Evolutionary conservation across 192 early-diverging fungal species (phyloP).

Genomic region (Helicostylum pulchrum): DNA sequence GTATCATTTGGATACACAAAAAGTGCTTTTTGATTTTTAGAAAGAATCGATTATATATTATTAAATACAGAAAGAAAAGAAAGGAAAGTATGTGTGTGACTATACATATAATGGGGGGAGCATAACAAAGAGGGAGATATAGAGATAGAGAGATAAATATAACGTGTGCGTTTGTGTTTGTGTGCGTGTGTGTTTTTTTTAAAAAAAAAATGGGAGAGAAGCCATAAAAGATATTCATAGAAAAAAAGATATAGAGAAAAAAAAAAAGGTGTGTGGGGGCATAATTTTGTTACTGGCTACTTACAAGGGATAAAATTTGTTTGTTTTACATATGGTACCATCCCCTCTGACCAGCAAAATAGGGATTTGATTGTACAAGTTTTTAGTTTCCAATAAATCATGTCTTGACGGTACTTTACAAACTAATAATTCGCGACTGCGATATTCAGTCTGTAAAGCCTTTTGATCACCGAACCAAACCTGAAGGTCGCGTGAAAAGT

Average conservation of each 20-base stretch:
- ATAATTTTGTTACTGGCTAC: neutral
- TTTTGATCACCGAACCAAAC: slow-evolving; percentile 71
- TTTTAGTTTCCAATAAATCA: slow-evolving; percentile 14
- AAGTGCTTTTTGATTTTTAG: too few relatives aligned
- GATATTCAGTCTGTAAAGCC: slow-evolving; percentile 44
- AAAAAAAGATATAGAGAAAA: neutral
- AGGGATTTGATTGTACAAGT: slow-evolving; percentile 17
- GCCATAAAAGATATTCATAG: too few relatives aligned
- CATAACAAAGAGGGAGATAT: neutral
- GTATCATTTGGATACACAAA: too few relatives aligned
- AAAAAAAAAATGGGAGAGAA: neutral
- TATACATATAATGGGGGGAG: neutral
- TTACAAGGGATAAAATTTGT: slow-evolving; percentile 28
- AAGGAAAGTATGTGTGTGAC: neutral
- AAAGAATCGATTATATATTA: too few relatives aligned
- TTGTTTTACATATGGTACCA: slow-evolving; percentile 39
- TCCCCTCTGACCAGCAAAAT: slow-evolving; percentile 39
- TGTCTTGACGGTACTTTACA: slow-evolving; percentile 40
- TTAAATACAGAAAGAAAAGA: neutral
- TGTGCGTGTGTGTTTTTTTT: neutral
- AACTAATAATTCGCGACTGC: slow-evolving; percentile 43
- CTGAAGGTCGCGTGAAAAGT: slow-evolving; percentile 64
- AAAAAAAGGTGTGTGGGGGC: neutral
- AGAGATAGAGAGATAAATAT: neutral
- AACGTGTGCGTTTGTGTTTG: neutral